These are phyloP conservation scores for Plectosphaerella plurivora DNA, from an alignment of 2,329 filamentous ascomycete genomes.

Conservation along the genomic window DNA sequence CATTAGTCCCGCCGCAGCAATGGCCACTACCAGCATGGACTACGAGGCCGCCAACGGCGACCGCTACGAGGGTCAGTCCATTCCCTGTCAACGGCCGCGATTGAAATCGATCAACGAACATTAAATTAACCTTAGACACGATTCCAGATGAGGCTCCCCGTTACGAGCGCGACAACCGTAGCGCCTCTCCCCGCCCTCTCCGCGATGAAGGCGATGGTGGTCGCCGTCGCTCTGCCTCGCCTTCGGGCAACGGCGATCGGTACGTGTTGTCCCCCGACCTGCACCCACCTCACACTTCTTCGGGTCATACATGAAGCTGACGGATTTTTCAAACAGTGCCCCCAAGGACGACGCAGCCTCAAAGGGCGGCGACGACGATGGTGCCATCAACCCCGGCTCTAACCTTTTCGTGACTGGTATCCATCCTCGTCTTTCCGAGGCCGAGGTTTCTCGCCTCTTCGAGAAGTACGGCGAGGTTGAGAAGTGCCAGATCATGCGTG, in stretches of 20 bases:
- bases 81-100: conserved; percentile 1
- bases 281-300: not conserved
- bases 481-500: conserved; percentile 99
- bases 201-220: conserved; percentile 57
- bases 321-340: conserved; percentile 25
- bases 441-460: conserved; percentile 90
- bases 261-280: conserved; percentile 22
- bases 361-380: conserved; percentile 59
- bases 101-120: not conserved
- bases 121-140: conserved; percentile 2
- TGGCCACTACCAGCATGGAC: conserved; percentile 66
- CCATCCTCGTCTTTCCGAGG: conserved; percentile 83
- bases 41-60: conserved; percentile 65
- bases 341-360: conserved; percentile 49
- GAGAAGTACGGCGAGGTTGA: conserved; percentile 99
- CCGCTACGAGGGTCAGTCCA: conserved; percentile 57
- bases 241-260: conserved; percentile 49
- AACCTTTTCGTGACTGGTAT: conserved; percentile 99
- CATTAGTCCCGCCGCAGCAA: conserved; percentile 19
- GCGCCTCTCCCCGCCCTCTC: conserved; percentile 57
- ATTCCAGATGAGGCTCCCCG: conserved; percentile 56
- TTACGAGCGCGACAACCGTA: conserved; percentile 63
- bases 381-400: conserved; percentile 85
- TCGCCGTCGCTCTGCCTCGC: conserved; percentile 60
- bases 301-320: conserved; percentile 16